A percentile compares a stretch with the other conserved stretches of the same genome.
phyloP scores from a whole-genome alignment of 176 grass and related monocot genomes.

The Oryza longistaminata region DNA sequence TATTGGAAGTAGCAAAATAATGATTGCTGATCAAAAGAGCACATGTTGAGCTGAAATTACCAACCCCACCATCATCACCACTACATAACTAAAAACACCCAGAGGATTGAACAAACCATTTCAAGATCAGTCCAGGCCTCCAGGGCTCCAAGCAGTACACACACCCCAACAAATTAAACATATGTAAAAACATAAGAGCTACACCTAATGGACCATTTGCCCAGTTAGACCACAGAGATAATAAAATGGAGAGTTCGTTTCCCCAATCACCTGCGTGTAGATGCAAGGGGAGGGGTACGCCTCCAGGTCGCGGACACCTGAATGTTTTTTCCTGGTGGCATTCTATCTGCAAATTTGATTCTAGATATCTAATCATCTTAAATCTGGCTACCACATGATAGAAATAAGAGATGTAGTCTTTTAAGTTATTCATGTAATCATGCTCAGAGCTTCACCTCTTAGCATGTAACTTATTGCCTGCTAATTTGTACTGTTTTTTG shows the following conservation, averaged over 20 bases:
- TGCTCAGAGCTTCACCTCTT: too few relatives aligned
- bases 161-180: background rate
- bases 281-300: slow-evolving; percentile 79
- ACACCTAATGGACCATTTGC: background rate
- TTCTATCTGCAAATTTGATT: too few relatives aligned
- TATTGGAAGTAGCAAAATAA: background rate
- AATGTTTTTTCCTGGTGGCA: too few relatives aligned
- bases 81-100: slow-evolving; percentile 3
- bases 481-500: too few relatives aligned
- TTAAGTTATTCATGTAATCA: too few relatives aligned
- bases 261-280: slow-evolving; percentile 78
- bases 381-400: too few relatives aligned
- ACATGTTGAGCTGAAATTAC: background rate
- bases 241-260: background rate
- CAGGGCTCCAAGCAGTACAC: slow-evolving; percentile 20
- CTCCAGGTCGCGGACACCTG: slow-evolving; percentile 55
- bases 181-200: background rate
- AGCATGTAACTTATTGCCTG: too few relatives aligned
- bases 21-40: background rate
- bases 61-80: background rate
- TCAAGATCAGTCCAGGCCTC: background rate
- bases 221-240: slow-evolving; percentile 1
- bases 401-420: too few relatives aligned
- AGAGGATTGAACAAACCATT: background rate
- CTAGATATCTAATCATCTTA: too few relatives aligned